Evolutionary conservation across 2,329 filamentous ascomycete species (phyloP).

Genomic region (Neocucurbitaria cava): DNA sequence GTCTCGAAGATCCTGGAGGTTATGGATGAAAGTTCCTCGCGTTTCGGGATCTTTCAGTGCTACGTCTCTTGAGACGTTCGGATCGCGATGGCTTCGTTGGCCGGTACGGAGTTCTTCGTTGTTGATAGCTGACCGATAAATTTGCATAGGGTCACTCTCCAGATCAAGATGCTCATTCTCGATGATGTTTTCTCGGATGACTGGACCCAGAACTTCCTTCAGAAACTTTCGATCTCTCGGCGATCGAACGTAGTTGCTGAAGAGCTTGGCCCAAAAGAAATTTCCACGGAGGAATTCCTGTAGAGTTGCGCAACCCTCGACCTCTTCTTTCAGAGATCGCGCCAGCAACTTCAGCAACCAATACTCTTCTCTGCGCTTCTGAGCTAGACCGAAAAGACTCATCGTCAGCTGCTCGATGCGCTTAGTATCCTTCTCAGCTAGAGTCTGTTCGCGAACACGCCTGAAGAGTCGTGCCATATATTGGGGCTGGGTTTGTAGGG

Average conservation of each 20-base stretch:
- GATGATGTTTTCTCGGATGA: constrained; percentile 91
- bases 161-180: constrained; percentile 90
- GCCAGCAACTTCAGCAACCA: constrained; percentile 89
- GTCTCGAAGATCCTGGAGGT: constrained; percentile 90
- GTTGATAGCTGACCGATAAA: constrained; percentile 93
- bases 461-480: constrained; percentile 91
- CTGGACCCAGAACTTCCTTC: constrained; percentile 80
- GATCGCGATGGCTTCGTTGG: constrained; percentile 77
- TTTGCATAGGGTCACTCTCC: constrained; percentile 96
- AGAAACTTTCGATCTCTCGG: constrained; percentile 92
- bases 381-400: constrained; percentile 95
- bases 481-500: constrained; percentile 93
- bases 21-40: constrained; percentile 88
- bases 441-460: constrained; percentile 80
- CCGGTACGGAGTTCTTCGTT: constrained; percentile 96
- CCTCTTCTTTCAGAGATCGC: constrained; percentile 83
- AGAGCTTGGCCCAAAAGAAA: constrained; percentile 90
- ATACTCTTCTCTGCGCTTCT: constrained; percentile 96
- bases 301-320: constrained; percentile 73
- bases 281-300: constrained; percentile 89
- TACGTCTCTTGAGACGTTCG: constrained; percentile 86
- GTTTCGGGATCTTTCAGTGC: constrained; percentile 97
- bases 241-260: constrained; percentile 86
- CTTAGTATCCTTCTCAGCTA: constrained; percentile 90
- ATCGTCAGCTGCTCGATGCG: constrained; percentile 92